Evolutionary conservation across 345 rosid species (phyloP).

Genomic region (Draba incana): DNA sequence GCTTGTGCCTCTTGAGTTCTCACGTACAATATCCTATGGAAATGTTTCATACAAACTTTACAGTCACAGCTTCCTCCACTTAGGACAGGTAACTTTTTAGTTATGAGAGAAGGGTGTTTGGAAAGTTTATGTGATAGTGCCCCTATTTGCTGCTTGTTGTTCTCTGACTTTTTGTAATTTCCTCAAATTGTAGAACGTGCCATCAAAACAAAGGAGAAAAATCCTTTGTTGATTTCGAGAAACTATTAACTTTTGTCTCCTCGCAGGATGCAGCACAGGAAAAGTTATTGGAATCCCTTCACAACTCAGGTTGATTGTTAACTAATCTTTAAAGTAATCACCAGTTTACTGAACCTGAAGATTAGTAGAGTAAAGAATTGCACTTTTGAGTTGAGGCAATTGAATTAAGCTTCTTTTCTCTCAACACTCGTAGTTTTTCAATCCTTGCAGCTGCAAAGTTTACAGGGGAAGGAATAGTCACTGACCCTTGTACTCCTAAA

Average conservation of each 20-base stretch:
- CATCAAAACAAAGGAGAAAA: not conserved
- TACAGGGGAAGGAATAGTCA: slow-evolving; percentile 41
- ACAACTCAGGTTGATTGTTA: slow-evolving; percentile 47
- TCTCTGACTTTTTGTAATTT: slow-evolving; percentile 4
- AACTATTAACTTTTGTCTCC: slow-evolving; percentile 31
- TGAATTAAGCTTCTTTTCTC: not conserved
- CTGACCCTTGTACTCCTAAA: slow-evolving; percentile 89
- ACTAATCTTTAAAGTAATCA: not conserved
- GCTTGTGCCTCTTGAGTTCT: slow-evolving; percentile 66
- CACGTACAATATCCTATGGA: slow-evolving; percentile 59
- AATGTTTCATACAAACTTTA: slow-evolving; percentile 70
- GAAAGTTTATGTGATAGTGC: not conserved
- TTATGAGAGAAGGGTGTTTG: slow-evolving; percentile 19
- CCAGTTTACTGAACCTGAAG: not conserved
- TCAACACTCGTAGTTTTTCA: slow-evolving; percentile 16
- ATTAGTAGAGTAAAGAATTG: not conserved
- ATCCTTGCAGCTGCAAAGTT: slow-evolving; percentile 52
- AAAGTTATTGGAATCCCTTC: slow-evolving; percentile 59
- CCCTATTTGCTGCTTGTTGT: slow-evolving; percentile 6
- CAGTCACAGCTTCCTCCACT: slow-evolving; percentile 91
- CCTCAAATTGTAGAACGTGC: not conserved
- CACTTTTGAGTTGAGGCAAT: not conserved
- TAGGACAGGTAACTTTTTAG: slow-evolving; percentile 69
- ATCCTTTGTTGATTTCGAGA: slow-evolving; percentile 1
- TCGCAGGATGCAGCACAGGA: slow-evolving; percentile 82